These are phyloP conservation scores for Isoetes taiwanensis DNA, from an alignment of 75 land plant genomes.

Conservation along the genomic window DNA sequence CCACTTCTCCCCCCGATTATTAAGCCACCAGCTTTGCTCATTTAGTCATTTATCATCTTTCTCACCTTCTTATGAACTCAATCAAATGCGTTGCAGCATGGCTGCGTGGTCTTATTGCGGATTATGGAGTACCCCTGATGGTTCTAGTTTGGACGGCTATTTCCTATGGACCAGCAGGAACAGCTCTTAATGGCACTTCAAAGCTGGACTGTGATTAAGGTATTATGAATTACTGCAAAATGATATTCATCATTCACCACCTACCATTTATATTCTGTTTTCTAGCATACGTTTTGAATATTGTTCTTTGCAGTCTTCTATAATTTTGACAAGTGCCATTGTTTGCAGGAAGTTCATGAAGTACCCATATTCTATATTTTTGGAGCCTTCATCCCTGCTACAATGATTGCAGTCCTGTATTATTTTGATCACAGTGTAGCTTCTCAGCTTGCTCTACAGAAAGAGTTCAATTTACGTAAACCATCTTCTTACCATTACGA, in stretches of 20 bases:
- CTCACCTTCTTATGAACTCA: too few species aligned
- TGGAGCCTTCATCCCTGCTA: background rate
- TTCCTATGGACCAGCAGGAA: background rate
- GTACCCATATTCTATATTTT: background rate
- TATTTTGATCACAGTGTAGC: constrained; percentile 6
- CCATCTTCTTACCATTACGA: constrained; percentile 5
- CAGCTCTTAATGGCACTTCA: background rate
- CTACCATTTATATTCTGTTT: too few species aligned
- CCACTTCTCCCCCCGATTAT: too few species aligned
- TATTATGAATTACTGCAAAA: too few species aligned
- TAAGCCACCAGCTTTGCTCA: too few species aligned
- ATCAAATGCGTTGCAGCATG: background rate
- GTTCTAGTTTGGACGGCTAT: background rate
- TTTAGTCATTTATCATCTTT: too few species aligned
- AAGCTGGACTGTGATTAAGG: constrained; percentile 6
- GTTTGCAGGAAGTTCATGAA: background rate
- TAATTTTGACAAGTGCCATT: too few species aligned
- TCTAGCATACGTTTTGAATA: too few species aligned
- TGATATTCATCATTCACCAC: too few species aligned
- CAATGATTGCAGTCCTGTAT: background rate
- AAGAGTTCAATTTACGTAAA: constrained; percentile 4
- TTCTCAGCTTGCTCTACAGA: constrained; percentile 5
- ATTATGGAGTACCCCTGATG: constrained; percentile 5
- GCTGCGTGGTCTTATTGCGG: constrained; percentile 3
- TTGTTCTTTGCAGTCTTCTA: too few species aligned